These are phyloP conservation scores for Neurospora crassa DNA, from an alignment of 2,329 filamentous ascomycete genomes.

Conservation along the genomic window DNA sequence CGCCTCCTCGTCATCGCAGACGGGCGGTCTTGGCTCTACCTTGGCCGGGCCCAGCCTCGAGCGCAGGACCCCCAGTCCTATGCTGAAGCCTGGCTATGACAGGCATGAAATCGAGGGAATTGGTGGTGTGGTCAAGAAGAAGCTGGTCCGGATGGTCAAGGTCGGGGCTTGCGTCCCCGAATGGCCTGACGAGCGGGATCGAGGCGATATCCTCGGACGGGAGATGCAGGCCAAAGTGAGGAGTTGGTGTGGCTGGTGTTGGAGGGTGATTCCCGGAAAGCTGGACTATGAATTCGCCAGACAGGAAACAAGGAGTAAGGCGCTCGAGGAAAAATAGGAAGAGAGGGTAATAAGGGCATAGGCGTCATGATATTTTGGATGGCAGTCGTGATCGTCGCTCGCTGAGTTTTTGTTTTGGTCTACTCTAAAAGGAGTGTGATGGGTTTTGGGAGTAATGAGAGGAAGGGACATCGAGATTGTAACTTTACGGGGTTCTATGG, in stretches of 20 bases:
- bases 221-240: conserved; percentile 61
- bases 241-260: conserved; percentile 92
- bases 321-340: conserved; percentile 1
- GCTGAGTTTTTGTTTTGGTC: background rate
- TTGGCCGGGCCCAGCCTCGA: conserved; percentile 1
- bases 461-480: background rate
- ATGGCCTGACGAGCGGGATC: conserved; percentile 66
- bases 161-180: conserved; percentile 81
- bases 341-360: background rate
- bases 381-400: background rate
- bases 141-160: conserved; percentile 70
- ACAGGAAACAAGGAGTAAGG: conserved; percentile 5
- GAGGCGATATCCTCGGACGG: conserved; percentile 54
- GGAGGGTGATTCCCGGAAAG: conserved; percentile 57
- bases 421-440: background rate
- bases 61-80: conserved; percentile 31
- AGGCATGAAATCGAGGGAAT: conserved; percentile 88
- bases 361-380: background rate
- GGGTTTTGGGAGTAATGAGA: background rate
- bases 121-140: conserved; percentile 78
- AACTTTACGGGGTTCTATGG: too few relatives aligned
- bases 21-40: background rate
- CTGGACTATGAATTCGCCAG: conserved; percentile 29
- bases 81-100: conserved; percentile 62
- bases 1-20: background rate